Base-by-base conservation (phyloP, 768 basidiomycete species). In the Kwoniella europaea region DNA sequence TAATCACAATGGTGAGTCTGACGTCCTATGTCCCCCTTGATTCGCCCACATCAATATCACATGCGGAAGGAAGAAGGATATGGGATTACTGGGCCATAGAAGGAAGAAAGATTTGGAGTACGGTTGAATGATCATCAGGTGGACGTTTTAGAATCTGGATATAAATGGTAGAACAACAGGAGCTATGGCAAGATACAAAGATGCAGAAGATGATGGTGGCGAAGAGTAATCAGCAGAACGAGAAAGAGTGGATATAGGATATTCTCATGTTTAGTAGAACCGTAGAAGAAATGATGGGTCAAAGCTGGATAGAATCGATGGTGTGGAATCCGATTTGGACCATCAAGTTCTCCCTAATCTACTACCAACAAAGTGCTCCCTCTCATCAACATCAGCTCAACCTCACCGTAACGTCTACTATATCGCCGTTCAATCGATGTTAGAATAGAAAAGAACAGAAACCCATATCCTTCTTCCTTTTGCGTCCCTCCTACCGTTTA, bases 1-100 rank as follows among this genome's bases (percentile, higher is more conserved):
- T 50, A 15, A 52, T 60, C 52, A 71, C 56, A 42, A 71, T 71
- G 71, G 71, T 71, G 59, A 71, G 71, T 65, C 35, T 27, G 4
- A 6, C 35, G 6, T 35, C 7, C 35, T 35, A 35, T 35, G 1
- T 35, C 7, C 29, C 15, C 57, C 41, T 59, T 22, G 16, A 29
- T 16, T 27, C 35, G 41, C 35, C 12, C 24, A 4, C 22, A 59
- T 9, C 29, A 29, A 6, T 1, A 59, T 42, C 16, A 52, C 15
- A 16, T 15, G 15, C 9, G 24, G n/a, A n/a, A 27, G 13, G 24
- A 41, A 44, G 59, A 1, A 61, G 42, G 42, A 61, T 61, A 61
- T 61, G 59, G 41, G 46, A 50, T 7, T 50, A 50, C 16, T 13
- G 46, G 18, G 13, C 18, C 12, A 3, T 13, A 50, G 46, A 50